phyloP scores from a whole-genome alignment of 345 rosid genomes.

The Pistacia atlantica region DNA sequence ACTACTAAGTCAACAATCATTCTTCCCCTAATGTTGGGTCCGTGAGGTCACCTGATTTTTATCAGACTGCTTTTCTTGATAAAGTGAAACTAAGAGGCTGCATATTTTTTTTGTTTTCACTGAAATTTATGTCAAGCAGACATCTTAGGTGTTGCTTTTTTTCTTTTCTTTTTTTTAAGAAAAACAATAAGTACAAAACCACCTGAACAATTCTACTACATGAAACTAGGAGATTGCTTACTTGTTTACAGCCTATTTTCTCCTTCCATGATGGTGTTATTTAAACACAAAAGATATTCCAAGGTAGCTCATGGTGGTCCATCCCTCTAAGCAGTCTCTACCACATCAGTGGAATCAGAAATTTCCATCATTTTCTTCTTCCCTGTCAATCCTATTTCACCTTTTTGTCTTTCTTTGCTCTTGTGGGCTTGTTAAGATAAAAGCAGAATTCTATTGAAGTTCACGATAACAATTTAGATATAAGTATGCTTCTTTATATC shows the following conservation, averaged over 20 bases:
- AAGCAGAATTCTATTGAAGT: neutral
- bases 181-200: too few species aligned
- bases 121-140: neutral
- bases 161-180: too few species aligned
- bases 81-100: neutral
- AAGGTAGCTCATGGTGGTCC: neutral
- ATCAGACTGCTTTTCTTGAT: neutral
- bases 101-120: too few species aligned
- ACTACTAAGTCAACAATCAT: neutral
- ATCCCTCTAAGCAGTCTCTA: neutral
- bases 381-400: neutral
- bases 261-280: neutral
- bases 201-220: too few species aligned
- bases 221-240: neutral
- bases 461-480: neutral
- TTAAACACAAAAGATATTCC: neutral
- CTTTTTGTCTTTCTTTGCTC: constrained; percentile 4
- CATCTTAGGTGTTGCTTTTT: too few species aligned
- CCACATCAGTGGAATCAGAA: neutral
- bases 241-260: constrained; percentile 5
- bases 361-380: neutral
- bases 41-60: neutral
- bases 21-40: neutral
- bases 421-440: constrained; percentile 8
- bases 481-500: neutral